Percentiles rank a stretch among this genome's conserved stretches.
Evolutionary conservation across 768 basidiomycete genomes (phyloP).

Genomic region (Chalciporus pseudorubinellus): DNA sequence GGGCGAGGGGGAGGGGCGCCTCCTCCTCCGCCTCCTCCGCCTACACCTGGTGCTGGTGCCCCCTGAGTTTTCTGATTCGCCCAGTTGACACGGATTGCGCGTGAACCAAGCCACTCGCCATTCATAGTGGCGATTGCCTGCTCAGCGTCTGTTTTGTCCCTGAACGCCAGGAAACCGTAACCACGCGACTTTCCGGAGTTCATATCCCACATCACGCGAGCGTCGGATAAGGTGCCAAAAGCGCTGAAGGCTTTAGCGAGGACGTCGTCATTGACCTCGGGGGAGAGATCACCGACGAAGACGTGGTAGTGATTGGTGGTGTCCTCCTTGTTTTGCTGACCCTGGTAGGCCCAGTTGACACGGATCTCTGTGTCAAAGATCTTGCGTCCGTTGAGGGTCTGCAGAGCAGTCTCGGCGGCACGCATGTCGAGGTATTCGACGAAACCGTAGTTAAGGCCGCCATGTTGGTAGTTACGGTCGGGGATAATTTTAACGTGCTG

Average conservation of each 20-base stretch:
- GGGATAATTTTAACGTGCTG: slow-evolving; percentile 99
- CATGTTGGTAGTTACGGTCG: slow-evolving; percentile 98
- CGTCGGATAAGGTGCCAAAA: slow-evolving; percentile 95
- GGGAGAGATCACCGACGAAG: slow-evolving; percentile 99
- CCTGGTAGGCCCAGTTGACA: slow-evolving; percentile 99
- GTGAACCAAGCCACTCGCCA: slow-evolving; percentile 97
- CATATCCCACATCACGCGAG: slow-evolving; percentile 99
- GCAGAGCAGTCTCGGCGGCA: slow-evolving; percentile 96
- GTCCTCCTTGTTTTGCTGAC: slow-evolving; percentile 98
- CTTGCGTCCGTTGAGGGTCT: slow-evolving; percentile 97
- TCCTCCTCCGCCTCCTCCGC: slow-evolving; percentile 18
- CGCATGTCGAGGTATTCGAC: slow-evolving; percentile 99
- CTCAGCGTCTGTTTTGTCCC: slow-evolving; percentile 98
- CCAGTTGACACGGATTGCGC: slow-evolving; percentile 99
- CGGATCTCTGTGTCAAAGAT: slow-evolving; percentile 99
- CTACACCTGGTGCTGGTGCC: neutral
- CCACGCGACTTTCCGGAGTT: slow-evolving; percentile 98
- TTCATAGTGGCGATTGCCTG: slow-evolving; percentile 99
- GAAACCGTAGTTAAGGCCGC: slow-evolving; percentile 98
- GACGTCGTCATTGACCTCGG: slow-evolving; percentile 97
- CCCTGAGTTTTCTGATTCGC: slow-evolving; percentile 98
- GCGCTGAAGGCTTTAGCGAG: slow-evolving; percentile 96
- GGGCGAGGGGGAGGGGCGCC: slow-evolving; percentile 36
- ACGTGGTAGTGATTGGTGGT: slow-evolving; percentile 97
- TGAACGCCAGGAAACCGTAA: slow-evolving; percentile 97